Conservation (phyloP, 352 stramenopile species). For the Globisporangium megalacanthum region DNA sequence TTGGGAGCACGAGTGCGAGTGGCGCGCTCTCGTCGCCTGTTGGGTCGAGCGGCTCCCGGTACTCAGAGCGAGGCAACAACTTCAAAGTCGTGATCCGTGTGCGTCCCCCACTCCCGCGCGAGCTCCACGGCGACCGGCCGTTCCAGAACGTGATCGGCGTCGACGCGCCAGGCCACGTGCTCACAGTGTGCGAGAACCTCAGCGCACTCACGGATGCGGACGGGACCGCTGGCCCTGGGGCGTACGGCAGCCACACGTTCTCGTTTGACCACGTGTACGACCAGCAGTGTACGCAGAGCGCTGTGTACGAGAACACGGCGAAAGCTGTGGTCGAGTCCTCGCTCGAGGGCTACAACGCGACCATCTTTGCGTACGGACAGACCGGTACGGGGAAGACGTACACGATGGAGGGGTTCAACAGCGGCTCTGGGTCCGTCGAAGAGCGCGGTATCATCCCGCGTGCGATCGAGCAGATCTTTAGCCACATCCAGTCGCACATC, state of each 20-base stretch:
- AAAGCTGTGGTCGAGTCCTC: conserved; percentile 90
- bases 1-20: conserved; percentile 12
- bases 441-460: conserved; percentile 96
- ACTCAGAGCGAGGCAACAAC: conserved; percentile 59
- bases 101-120: conserved; percentile 79
- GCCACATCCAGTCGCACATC: conserved; percentile 87
- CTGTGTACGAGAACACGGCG: conserved; percentile 93
- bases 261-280: conserved; percentile 95
- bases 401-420: conserved; percentile 96
- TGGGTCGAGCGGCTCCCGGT: conserved; percentile 24
- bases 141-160: conserved; percentile 91
- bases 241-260: conserved; percentile 88
- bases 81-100: conserved; percentile 94
- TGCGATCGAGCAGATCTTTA: conserved; percentile 95
- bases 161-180: conserved; percentile 73
- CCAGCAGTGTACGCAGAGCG: conserved; percentile 83
- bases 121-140: conserved; percentile 82
- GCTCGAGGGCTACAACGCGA: conserved; percentile 91
- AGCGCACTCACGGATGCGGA: conserved; percentile 35
- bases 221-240: conserved; percentile 21
- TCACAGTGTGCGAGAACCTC: conserved; percentile 88
- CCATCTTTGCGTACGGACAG: conserved; percentile 89
- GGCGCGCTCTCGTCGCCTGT: conserved; percentile 31
- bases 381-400: conserved; percentile 93
- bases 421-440: conserved; percentile 82